A percentile compares a stretch with the other conserved stretches of the same genome.
Conservation (phyloP, 192 early-diverging fungal genomes). For the Spinellus fusiger region DNA sequence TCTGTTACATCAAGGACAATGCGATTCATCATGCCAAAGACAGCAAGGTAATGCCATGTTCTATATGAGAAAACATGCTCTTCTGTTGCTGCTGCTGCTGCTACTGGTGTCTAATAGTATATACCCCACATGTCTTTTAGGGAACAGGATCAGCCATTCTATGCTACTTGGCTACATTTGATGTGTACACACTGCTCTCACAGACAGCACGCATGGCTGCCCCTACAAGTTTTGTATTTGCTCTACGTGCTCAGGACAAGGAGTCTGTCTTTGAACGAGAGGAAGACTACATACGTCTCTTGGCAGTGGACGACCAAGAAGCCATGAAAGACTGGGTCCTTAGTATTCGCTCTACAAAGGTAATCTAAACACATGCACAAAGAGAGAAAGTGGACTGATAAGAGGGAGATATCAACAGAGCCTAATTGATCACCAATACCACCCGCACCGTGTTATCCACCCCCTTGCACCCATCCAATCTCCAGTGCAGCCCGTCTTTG, state of each 20-base stretch:
- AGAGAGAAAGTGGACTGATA: background rate
- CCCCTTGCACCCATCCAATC: constrained; percentile 4
- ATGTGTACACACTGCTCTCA: constrained; percentile 69
- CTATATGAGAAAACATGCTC: constrained; percentile 25
- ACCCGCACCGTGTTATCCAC: constrained; percentile 3
- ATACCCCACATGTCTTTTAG: too few species aligned
- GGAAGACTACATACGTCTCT: constrained; percentile 73
- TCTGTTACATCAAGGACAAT: constrained; percentile 61
- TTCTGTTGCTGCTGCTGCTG: constrained; percentile 22
- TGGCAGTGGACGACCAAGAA: constrained; percentile 62
- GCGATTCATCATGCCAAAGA: constrained; percentile 65
- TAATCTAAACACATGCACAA: constrained; percentile 19
- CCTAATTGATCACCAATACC: background rate
- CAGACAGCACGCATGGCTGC: constrained; percentile 58
- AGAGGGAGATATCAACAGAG: background rate
- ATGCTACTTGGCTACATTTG: constrained; percentile 63
- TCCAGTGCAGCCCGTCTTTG: background rate
- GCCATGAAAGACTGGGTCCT: constrained; percentile 69
- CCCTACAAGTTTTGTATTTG: constrained; percentile 80
- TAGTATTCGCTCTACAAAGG: constrained; percentile 64
- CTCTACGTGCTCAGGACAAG: constrained; percentile 73
- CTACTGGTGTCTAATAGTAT: too few species aligned
- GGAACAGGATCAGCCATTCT: constrained; percentile 30
- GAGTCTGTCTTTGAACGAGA: constrained; percentile 77
- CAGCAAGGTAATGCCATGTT: constrained; percentile 52